Evolutionary conservation across 1,284 basidiomycete species (phyloP).

Genomic region (Puccinia novopanici): DNA sequence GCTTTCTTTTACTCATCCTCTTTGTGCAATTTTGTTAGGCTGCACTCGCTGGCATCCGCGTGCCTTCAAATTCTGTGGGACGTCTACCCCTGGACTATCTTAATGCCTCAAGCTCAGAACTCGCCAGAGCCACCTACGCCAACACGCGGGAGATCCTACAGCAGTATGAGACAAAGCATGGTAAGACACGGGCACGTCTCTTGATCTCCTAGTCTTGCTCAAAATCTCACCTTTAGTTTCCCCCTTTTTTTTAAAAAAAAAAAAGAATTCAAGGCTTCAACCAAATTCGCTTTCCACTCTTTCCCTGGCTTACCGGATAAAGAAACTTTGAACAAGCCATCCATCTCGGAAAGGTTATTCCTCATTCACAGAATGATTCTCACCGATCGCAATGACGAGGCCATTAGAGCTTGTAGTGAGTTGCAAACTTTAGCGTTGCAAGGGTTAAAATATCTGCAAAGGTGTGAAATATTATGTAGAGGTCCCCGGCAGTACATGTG

Average conservation of each 20-base stretch:
- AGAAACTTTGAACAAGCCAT: constrained; percentile 60
- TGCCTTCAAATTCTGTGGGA: constrained; percentile 60
- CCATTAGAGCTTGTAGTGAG: constrained; percentile 64
- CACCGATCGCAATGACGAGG: constrained; percentile 63
- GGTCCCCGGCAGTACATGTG: background rate
- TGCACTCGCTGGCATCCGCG: constrained; percentile 53
- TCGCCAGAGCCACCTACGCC: constrained; percentile 68
- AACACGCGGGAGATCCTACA: constrained; percentile 78
- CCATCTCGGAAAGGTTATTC: constrained; percentile 55
- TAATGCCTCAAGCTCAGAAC: constrained; percentile 57
- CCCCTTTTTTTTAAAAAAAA: background rate
- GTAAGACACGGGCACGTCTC: constrained; percentile 59
- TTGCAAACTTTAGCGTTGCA: constrained; percentile 67
- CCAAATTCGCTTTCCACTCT: constrained; percentile 68
- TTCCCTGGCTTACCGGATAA: constrained; percentile 62
- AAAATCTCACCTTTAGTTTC: background rate
- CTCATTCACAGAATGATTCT: constrained; percentile 59
- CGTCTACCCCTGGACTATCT: constrained; percentile 58
- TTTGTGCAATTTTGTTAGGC: constrained; percentile 52
- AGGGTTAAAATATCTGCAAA: constrained; percentile 79
- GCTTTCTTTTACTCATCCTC: background rate
- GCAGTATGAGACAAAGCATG: constrained; percentile 76
- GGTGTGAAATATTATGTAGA: constrained; percentile 61
- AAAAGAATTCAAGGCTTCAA: constrained; percentile 67
- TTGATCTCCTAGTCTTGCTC: background rate